A percentile compares a stretch with the other conserved stretches of the same genome.
Evolutionary conservation across 176 grass and related monocot genomes (phyloP).

Genomic region (Echinochloa phyllopogon): DNA sequence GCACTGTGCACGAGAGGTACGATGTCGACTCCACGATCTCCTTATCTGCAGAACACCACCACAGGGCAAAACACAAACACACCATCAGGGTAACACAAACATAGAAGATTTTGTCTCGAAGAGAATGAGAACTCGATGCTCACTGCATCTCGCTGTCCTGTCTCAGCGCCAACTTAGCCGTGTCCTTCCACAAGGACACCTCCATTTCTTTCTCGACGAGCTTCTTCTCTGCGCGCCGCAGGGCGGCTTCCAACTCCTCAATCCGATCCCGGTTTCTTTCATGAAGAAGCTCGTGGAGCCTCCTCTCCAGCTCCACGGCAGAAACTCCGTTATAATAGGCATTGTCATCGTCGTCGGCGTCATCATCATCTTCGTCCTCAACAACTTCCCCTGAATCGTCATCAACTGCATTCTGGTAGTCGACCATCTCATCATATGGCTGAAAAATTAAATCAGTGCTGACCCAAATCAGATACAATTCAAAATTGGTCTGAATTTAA

Average conservation of each 20-base stretch:
- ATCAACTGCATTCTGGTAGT: neutral
- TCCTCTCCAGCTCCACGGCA: slow-evolving; percentile 49
- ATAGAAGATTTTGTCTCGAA: neutral
- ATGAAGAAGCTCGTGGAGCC: slow-evolving; percentile 65
- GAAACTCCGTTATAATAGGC: slow-evolving; percentile 26
- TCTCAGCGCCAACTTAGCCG: slow-evolving; percentile 39
- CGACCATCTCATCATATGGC: neutral
- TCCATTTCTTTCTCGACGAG: slow-evolving; percentile 61
- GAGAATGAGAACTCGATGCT: neutral
- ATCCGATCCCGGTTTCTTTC: slow-evolving; percentile 55
- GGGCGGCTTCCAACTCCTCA: slow-evolving; percentile 47
- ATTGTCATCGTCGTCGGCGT: neutral
- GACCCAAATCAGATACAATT: neutral
- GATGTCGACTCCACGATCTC: neutral
- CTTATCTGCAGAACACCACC: slow-evolving; percentile 25
- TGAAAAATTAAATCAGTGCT: neutral
- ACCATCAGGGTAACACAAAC: neutral
- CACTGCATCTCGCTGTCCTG: slow-evolving; percentile 15
- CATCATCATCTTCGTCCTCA: neutral
- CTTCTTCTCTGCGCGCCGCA: slow-evolving; percentile 46
- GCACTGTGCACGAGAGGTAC: neutral
- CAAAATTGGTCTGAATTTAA: too few species aligned
- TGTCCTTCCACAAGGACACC: slow-evolving; percentile 53
- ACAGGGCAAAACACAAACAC: neutral
- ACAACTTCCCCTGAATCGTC: neutral